Percentiles rank a stretch among this genome's conserved stretches.
Conservation (phyloP, 495 filamentous ascomycete genomes). For the Sphaerosporella brunnea region DNA sequence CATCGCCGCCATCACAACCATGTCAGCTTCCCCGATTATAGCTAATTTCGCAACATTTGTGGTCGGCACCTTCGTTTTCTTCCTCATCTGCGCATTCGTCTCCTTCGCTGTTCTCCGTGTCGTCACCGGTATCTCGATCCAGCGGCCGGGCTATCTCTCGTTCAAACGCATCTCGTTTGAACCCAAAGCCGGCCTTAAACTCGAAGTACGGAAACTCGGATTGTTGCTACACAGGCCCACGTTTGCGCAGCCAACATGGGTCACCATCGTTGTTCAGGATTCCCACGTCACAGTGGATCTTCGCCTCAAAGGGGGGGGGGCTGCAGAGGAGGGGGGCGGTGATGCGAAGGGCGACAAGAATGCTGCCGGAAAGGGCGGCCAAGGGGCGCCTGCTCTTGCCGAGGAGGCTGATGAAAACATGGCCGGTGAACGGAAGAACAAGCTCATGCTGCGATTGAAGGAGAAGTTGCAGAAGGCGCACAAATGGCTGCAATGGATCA, state of each 20-base stretch:
- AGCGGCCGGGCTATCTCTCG: slow-evolving; percentile 81
- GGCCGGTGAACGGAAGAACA: slow-evolving; percentile 42
- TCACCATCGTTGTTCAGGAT: slow-evolving; percentile 73
- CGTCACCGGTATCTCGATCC: slow-evolving; percentile 85
- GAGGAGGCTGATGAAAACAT: background rate
- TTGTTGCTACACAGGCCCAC: slow-evolving; percentile 79
- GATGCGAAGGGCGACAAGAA: slow-evolving; percentile 9
- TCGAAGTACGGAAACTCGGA: slow-evolving; percentile 79
- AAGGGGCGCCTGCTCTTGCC: slow-evolving; percentile 9
- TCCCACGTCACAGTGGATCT: slow-evolving; percentile 69
- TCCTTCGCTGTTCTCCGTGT: slow-evolving; percentile 86
- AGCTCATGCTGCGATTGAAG: slow-evolving; percentile 54
- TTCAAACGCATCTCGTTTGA: slow-evolving; percentile 77
- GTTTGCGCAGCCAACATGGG: slow-evolving; percentile 92
- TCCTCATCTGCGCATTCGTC: slow-evolving; percentile 82
- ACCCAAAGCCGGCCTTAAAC: slow-evolving; percentile 64
- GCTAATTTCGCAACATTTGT: slow-evolving; percentile 49
- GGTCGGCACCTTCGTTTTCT: slow-evolving; percentile 61
- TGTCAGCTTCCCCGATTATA: background rate
- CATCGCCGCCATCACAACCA: no score
- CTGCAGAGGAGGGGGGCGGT: slow-evolving; percentile 13
- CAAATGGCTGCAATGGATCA: slow-evolving; percentile 70
- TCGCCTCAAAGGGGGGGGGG: slow-evolving; percentile 36
- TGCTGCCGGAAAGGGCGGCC: slow-evolving; percentile 12
- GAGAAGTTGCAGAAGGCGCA: slow-evolving; percentile 50